Evolutionary conservation across 83 land plant genomes (phyloP).

Genomic region (Diphasiastrum complanatum): DNA sequence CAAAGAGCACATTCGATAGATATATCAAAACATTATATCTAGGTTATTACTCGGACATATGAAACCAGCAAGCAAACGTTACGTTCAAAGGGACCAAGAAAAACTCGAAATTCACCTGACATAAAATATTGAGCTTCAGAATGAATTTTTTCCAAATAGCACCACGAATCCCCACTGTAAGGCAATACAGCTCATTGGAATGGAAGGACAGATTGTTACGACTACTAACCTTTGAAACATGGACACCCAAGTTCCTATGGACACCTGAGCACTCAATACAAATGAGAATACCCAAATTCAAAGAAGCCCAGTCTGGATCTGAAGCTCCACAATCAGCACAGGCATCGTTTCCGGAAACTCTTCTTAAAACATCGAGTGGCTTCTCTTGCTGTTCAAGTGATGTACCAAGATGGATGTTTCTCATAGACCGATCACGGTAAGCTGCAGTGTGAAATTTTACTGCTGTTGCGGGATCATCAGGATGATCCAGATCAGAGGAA

Average conservation of each 20-base stretch:
- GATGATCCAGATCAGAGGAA: constrained; percentile 50
- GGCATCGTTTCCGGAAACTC: constrained; percentile 68
- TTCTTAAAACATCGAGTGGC: constrained; percentile 70
- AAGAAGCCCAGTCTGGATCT: constrained; percentile 96
- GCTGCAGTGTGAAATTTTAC: constrained; percentile 22
- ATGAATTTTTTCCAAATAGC: too few species aligned
- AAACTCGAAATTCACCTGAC: too few species aligned
- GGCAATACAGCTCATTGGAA: too few species aligned
- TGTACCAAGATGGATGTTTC: constrained; percentile 31
- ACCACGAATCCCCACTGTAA: too few species aligned
- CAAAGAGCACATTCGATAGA: too few species aligned
- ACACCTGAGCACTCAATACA: constrained; percentile 97
- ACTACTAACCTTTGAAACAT: constrained; percentile 74
- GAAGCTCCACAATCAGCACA: constrained; percentile 94
- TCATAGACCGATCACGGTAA: constrained; percentile 31
- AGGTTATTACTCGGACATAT: too few species aligned
- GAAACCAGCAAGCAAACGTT: too few species aligned
- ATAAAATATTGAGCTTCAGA: too few species aligned
- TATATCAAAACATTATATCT: too few species aligned
- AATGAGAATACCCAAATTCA: constrained; percentile 76
- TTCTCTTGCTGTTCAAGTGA: constrained; percentile 43
- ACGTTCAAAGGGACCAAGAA: too few species aligned
- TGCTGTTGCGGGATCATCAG: constrained; percentile 40
- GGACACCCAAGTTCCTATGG: constrained; percentile 93
- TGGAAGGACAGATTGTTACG: too few species aligned